Evolutionary conservation across 495 filamentous ascomycete genomes (phyloP), one percentile per base, ranked within the genome.

Genomic region (Trichoderma gamsii): DNA sequence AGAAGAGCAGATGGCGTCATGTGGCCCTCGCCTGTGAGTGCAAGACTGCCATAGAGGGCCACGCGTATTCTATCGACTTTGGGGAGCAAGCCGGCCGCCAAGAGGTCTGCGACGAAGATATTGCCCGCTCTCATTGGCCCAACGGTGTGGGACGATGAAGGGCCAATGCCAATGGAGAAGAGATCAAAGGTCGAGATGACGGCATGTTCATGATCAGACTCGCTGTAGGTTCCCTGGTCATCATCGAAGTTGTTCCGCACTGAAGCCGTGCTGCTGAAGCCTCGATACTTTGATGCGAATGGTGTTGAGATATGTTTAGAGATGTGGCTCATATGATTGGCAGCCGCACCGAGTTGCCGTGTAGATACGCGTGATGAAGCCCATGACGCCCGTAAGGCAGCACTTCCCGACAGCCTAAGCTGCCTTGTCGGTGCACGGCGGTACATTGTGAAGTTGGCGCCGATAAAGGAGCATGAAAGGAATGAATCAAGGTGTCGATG

Each of bases 121-220:
- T 74, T 74, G 25, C 76, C 74, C 27, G 76, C 76, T 25, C 76
- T 72, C 76, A 77, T 76, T 32, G 76, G 76, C 5, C 76, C 76
- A 63, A 77, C 76, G 1, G 76, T 77, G 64, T 77, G 76, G 15
- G 76, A 77, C 3, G 76, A 77, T 5, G 76, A 77, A 29, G 76
- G 76, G 11, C 76, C 76, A 67, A 77, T 76, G 67, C 76, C 76
- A 38, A 77, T 75, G 13, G 76, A 77, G 69, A 77, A 77, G 3
- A 77, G 68, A 70, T 77, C 76, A 38, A 77, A 77, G 0, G 76
- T 72, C n/a, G 76, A 77, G 13, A 77, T 77, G 63, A 77, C 76
- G 35, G 76, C 76, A 70, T 77, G 76, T 52, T 77, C 76, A 64
- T 77, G 76, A 64, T 77, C 76, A 21, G 76, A 70, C 69, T 77